phyloP scores from a whole-genome alignment of 805 yeast species.

The Clavispora phyllophila region DNA sequence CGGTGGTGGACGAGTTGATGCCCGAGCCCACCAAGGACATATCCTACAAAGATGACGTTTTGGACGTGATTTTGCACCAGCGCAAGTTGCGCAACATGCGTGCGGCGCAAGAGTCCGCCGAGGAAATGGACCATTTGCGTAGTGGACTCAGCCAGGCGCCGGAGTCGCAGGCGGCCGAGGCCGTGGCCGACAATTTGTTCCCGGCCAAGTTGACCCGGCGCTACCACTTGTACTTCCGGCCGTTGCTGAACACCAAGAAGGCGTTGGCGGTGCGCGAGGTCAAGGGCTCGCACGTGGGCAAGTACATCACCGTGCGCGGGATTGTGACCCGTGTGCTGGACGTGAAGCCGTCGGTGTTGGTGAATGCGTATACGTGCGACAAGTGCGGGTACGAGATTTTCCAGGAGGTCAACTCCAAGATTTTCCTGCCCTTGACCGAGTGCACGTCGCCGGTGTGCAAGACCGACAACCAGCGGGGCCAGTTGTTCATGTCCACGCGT shows the following conservation, averaged over 20 bases:
- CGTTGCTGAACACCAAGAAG: constrained; percentile 50
- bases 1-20: constrained; percentile 71
- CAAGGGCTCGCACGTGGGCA: constrained; percentile 78
- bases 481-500: constrained; percentile 85
- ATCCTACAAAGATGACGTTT: constrained; percentile 77
- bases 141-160: constrained; percentile 21
- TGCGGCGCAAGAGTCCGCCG: constrained; percentile 59
- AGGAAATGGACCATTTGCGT: constrained; percentile 47
- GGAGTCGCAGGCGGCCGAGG: constrained; percentile 10
- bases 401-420: constrained; percentile 84
- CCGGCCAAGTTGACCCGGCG: constrained; percentile 86
- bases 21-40: constrained; percentile 84
- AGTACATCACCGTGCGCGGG: constrained; percentile 85
- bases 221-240: constrained; percentile 81
- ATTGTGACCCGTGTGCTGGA: constrained; percentile 94
- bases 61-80: constrained; percentile 90
- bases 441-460: constrained; percentile 81
- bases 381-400: constrained; percentile 95
- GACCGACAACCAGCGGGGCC: constrained; percentile 79
- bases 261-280: constrained; percentile 87
- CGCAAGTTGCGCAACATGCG: constrained; percentile 78
- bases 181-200: constrained; percentile 44
- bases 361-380: constrained; percentile 95
- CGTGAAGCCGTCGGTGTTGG: constrained; percentile 87
- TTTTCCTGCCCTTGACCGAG: constrained; percentile 81